Conservation (phyloP, 805 yeast genomes). For the Candida andamanensis region DNA sequence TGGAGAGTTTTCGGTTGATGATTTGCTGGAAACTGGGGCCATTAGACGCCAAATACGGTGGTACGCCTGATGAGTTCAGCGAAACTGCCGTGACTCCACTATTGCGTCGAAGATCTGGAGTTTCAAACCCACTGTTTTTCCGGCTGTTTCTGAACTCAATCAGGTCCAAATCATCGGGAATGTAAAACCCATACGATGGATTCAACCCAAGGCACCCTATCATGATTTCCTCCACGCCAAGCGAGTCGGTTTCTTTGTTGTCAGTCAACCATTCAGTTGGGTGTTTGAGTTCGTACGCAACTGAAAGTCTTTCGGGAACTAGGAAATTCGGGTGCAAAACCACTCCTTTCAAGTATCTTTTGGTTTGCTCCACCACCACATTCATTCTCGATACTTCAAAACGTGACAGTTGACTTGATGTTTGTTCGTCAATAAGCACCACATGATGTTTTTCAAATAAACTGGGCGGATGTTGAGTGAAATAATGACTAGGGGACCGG, state of each 20-base stretch:
- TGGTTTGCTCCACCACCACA: conserved; percentile 15
- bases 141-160: not conserved
- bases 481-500: conserved; percentile 36
- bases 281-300: conserved; percentile 14
- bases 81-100: conserved; percentile 9
- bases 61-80: conserved; percentile 19
- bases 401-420: too few species aligned
- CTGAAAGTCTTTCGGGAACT: conserved; percentile 16
- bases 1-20: conserved; percentile 21
- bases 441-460: conserved; percentile 10
- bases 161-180: conserved; percentile 5
- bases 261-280: conserved; percentile 20
- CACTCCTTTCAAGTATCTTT: conserved; percentile 26
- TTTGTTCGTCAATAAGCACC: not conserved
- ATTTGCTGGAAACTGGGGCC: conserved; percentile 2
- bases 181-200: conserved; percentile 11
- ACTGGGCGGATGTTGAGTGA: conserved; percentile 12
- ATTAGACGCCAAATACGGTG: conserved; percentile 13
- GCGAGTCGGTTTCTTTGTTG: conserved; percentile 9
- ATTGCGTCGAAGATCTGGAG: too few species aligned
- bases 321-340: conserved; percentile 47
- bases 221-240: conserved; percentile 19
- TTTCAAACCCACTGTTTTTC: not conserved
- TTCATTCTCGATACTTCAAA: not conserved
- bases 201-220: conserved; percentile 20